Conservation (phyloP, 768 basidiomycete genomes). For the Phallus indusiatus region DNA sequence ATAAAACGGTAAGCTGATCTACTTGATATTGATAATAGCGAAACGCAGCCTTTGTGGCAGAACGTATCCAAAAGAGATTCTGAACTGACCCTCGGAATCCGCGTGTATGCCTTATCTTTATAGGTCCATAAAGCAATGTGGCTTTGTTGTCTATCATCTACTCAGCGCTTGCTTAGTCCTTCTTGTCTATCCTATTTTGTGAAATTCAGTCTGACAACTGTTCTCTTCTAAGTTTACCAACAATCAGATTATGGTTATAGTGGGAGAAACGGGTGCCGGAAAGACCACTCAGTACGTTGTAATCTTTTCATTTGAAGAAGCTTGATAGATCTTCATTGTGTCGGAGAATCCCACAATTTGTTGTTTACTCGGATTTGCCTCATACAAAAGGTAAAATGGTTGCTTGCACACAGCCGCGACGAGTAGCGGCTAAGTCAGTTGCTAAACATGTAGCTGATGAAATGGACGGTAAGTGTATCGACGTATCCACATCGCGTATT, state of each 20-base stretch:
- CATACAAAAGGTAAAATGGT: constrained; percentile 86
- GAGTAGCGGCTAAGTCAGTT: constrained; percentile 96
- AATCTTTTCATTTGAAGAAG: neutral
- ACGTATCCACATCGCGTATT: neutral
- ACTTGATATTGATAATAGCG: neutral
- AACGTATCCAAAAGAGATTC: too few species aligned
- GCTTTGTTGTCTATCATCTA: neutral
- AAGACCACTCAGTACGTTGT: constrained; percentile 93
- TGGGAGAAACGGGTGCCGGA: constrained; percentile 91
- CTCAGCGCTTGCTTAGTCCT: constrained; percentile 14
- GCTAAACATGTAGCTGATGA: constrained; percentile 98
- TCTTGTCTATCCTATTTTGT: constrained; percentile 17
- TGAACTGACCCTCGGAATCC: too few species aligned
- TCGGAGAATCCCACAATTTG: constrained; percentile 89
- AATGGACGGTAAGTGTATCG: constrained; percentile 73
- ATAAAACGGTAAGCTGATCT: constrained; percentile 60
- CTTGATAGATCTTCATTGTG: constrained; percentile 9
- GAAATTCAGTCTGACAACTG: constrained; percentile 17
- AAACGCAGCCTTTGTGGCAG: constrained; percentile 1
- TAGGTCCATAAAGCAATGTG: neutral
- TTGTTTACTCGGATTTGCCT: constrained; percentile 86
- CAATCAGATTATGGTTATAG: constrained; percentile 84
- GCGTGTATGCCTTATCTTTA: too few species aligned
- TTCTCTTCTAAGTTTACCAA: constrained; percentile 44
- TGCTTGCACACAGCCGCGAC: constrained; percentile 92